Percentiles rank a stretch among this genome's conserved stretches.
These are phyloP conservation scores for Tetracladium maxilliforme DNA, from an alignment of 2,329 filamentous ascomycete genomes.

Conservation along the genomic window DNA sequence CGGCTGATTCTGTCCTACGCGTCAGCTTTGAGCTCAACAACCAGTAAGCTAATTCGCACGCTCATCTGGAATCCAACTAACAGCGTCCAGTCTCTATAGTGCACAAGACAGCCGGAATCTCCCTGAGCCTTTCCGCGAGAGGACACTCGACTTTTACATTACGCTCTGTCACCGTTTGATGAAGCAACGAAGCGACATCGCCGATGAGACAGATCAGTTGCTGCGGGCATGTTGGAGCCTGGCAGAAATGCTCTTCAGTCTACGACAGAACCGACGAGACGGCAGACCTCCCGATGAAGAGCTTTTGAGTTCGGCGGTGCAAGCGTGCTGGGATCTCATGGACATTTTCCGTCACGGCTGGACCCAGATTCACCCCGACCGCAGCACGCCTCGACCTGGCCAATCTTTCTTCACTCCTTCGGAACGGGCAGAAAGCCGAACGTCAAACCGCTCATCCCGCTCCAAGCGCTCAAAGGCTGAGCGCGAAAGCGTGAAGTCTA, in stretches of 20 bases:
- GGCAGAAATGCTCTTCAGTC: conserved; percentile 83
- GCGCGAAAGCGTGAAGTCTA: background rate
- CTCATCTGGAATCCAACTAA: too few relatives aligned
- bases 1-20: conserved; percentile 71
- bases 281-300: conserved; percentile 65
- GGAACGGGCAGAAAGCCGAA: conserved; percentile 27
- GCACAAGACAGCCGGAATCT: conserved; percentile 75
- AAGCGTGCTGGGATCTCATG: conserved; percentile 89
- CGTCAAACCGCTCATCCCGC: conserved; percentile 22
- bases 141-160: conserved; percentile 88
- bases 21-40: conserved; percentile 95
- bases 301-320: conserved; percentile 71
- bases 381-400: conserved; percentile 69
- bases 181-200: conserved; percentile 73
- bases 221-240: conserved; percentile 79
- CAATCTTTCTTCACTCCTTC: conserved; percentile 61
- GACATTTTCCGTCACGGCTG: conserved; percentile 88
- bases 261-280: conserved; percentile 69
- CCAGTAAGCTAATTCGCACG: too few relatives aligned
- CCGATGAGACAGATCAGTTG: conserved; percentile 71
- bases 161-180: conserved; percentile 90
- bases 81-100: conserved; percentile 54
- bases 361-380: conserved; percentile 75
- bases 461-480: conserved; percentile 32
- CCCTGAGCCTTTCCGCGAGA: conserved; percentile 74